Evolutionary conservation across 495 filamentous ascomycete genomes (phyloP).

Genomic region (Penicillium ochrochloron): DNA sequence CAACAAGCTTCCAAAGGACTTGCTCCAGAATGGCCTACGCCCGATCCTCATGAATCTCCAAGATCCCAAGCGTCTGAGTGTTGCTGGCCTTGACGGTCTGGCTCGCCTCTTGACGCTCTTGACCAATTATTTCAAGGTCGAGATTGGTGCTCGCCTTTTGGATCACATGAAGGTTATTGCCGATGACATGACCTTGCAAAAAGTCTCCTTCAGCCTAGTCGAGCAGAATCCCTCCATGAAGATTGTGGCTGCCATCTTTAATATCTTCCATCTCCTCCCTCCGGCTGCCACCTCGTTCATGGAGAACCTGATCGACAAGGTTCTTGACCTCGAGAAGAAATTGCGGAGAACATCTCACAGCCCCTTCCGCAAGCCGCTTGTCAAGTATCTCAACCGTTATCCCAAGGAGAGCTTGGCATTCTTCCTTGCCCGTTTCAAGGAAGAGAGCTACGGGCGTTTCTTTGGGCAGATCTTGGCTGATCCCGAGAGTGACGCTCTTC

Average conservation of each 20-base stretch:
- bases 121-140: conserved; percentile 99
- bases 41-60: conserved; percentile 95
- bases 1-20: conserved; percentile 92
- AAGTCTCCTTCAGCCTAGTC: conserved; percentile 89
- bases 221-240: conserved; percentile 92
- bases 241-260: conserved; percentile 89
- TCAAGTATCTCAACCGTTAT: conserved; percentile 92
- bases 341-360: conserved; percentile 89
- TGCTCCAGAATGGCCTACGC: conserved; percentile 90
- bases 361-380: conserved; percentile 89
- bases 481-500: conserved; percentile 71
- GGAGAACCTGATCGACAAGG: conserved; percentile 82
- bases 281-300: conserved; percentile 89
- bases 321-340: conserved; percentile 84
- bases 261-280: conserved; percentile 94
- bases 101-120: conserved; percentile 85
- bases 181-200: conserved; percentile 76
- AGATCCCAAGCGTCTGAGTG: conserved; percentile 87
- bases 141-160: conserved; percentile 87
- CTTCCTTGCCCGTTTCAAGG: conserved; percentile 73
- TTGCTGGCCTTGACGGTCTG: conserved; percentile 88
- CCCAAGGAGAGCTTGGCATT: conserved; percentile 84
- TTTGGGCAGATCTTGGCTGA: conserved; percentile 88
- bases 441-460: conserved; percentile 89
- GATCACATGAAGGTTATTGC: conserved; percentile 94